Percentiles rank a stretch among this genome's conserved stretches.
phyloP scores from a whole-genome alignment of 2,329 filamentous ascomycete species.

The Teratosphaeria gauchensis region DNA sequence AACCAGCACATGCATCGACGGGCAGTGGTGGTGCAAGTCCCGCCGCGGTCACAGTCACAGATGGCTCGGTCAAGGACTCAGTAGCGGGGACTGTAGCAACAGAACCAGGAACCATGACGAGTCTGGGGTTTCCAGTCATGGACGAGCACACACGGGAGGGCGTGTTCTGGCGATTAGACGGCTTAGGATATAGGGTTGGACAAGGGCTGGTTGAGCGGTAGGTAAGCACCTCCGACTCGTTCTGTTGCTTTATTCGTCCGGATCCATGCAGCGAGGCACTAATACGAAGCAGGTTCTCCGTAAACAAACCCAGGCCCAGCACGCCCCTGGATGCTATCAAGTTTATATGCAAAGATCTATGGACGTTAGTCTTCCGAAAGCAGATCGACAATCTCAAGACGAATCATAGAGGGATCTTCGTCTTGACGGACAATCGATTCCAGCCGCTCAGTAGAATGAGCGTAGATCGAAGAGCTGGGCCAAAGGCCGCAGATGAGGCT shows the following conservation, averaged over 20 bases:
- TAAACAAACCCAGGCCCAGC: slow-evolving; percentile 75
- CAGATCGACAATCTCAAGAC: slow-evolving; percentile 98
- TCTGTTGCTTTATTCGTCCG: neutral
- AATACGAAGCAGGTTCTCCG: slow-evolving; percentile 54
- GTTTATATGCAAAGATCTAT: slow-evolving; percentile 96
- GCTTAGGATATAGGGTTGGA: slow-evolving; percentile 81
- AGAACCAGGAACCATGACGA: slow-evolving; percentile 5
- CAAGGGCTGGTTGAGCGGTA: slow-evolving; percentile 86
- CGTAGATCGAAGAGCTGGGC: slow-evolving; percentile 45
- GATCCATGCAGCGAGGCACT: neutral
- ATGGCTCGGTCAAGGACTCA: slow-evolving; percentile 6
- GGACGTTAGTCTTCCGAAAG: slow-evolving; percentile 89
- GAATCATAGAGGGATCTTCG: slow-evolving; percentile 93
- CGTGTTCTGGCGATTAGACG: slow-evolving; percentile 75
- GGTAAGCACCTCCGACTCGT: slow-evolving; percentile 18
- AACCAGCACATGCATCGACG: slow-evolving; percentile 5
- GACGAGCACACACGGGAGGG: slow-evolving; percentile 78
- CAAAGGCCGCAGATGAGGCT: slow-evolving; percentile 30
- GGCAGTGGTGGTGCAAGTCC: slow-evolving; percentile 12
- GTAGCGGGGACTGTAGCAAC: slow-evolving; percentile 7
- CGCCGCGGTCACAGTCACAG: slow-evolving; percentile 8
- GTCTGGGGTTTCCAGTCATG: slow-evolving; percentile 11
- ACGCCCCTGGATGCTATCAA: slow-evolving; percentile 95
- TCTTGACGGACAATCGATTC: slow-evolving; percentile 87
- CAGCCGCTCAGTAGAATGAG: slow-evolving; percentile 84